These are phyloP conservation scores for Fusarium verticillioides DNA, from an alignment of 2,329 filamentous ascomycete genomes.

Conservation along the genomic window DNA sequence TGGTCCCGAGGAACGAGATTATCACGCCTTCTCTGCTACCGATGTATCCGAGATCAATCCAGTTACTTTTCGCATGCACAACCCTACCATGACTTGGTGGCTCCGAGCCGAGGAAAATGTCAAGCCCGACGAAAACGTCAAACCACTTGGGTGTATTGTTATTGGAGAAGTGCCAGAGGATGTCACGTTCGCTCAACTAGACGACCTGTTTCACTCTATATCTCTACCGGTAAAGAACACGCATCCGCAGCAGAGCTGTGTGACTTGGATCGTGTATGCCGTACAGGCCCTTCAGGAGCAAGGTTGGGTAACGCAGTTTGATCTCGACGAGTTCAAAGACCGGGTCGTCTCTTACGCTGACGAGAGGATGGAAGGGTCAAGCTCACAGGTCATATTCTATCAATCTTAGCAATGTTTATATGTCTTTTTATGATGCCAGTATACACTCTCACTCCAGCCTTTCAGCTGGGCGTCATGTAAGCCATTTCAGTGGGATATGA, in stretches of 20 bases:
- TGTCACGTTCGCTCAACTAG: slow-evolving; percentile 32
- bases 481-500: too few species aligned
- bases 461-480: background rate
- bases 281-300: slow-evolving; percentile 41
- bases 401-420: background rate
- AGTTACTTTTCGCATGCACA: slow-evolving; percentile 46
- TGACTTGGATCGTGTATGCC: slow-evolving; percentile 47
- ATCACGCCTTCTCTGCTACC: slow-evolving; percentile 45
- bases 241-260: slow-evolving; percentile 50
- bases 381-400: background rate
- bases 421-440: background rate
- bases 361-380: slow-evolving; percentile 34
- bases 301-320: slow-evolving; percentile 42
- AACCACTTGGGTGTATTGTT: slow-evolving; percentile 45
- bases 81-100: slow-evolving; percentile 50
- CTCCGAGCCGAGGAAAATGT: slow-evolving; percentile 32
- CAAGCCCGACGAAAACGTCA: slow-evolving; percentile 30
- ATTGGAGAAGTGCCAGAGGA: slow-evolving; percentile 41
- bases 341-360: slow-evolving; percentile 46
- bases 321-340: slow-evolving; percentile 44
- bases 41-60: slow-evolving; percentile 47
- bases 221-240: slow-evolving; percentile 47
- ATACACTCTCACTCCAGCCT: background rate
- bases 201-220: slow-evolving; percentile 37
- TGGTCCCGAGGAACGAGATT: slow-evolving; percentile 4